These are phyloP conservation scores for Rhynchosporium secalis DNA, from an alignment of 2,329 filamentous ascomycete species.

Conservation along the genomic window DNA sequence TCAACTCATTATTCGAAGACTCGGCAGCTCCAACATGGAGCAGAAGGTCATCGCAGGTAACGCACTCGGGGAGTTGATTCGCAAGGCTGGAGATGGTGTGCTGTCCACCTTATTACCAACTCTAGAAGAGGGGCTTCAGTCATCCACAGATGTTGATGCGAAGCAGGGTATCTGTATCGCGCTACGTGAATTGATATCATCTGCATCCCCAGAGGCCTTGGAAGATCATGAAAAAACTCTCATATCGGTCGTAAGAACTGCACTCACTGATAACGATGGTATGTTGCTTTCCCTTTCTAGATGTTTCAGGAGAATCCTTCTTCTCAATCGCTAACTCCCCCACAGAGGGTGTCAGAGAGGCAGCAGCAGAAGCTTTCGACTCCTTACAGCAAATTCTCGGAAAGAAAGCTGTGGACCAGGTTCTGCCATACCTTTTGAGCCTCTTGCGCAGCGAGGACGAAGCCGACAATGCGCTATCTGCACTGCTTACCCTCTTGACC, in stretches of 20 bases:
- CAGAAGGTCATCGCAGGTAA: constrained; percentile 99
- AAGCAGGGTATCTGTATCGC: constrained; percentile 98
- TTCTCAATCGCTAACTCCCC: too few species aligned
- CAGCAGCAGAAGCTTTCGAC: constrained; percentile 96
- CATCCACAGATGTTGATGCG: constrained; percentile 85
- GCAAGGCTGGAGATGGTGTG: constrained; percentile 93
- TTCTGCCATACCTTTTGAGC: constrained; percentile 86
- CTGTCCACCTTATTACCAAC: constrained; percentile 85
- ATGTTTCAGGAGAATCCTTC: too few species aligned
- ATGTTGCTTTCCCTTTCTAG: too few species aligned
- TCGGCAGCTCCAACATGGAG: constrained; percentile 96
- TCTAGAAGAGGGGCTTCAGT: constrained; percentile 86
- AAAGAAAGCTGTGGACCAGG: constrained; percentile 93
- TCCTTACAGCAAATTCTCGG: constrained; percentile 90
- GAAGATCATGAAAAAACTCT: constrained; percentile 95
- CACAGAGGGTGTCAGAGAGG: constrained; percentile 79
- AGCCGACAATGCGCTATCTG: constrained; percentile 88
- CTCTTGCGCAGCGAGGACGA: constrained; percentile 83
- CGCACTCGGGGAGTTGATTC: constrained; percentile 91
- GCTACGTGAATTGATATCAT: constrained; percentile 86
- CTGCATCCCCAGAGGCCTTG: constrained; percentile 82
- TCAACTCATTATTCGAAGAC: constrained; percentile 87
- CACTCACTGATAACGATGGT: constrained; percentile 79
- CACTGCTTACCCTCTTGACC: constrained; percentile 89
- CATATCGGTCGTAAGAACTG: constrained; percentile 90